Percentiles rank a stretch among this genome's conserved stretches.
Evolutionary conservation across 2,329 filamentous ascomycete species (phyloP).

Genomic region (Neonectria ditissima): DNA sequence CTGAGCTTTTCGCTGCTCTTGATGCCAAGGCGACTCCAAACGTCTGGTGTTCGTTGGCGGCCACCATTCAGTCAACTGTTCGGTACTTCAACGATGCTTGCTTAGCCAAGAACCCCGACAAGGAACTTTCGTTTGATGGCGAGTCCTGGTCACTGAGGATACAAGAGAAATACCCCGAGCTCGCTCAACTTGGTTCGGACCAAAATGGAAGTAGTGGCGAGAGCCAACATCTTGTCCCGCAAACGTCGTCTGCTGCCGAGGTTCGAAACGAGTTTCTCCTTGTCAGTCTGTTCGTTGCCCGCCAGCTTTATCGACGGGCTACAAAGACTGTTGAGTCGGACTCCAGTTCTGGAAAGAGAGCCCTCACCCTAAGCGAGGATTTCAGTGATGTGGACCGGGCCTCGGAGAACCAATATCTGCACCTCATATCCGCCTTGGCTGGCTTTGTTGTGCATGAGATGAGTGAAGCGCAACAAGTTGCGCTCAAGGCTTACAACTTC

Average conservation of each 20-base stretch:
- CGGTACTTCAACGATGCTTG: slow-evolving; percentile 58
- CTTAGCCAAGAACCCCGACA: slow-evolving; percentile 38
- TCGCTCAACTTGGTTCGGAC: slow-evolving; percentile 38
- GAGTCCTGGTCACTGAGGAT: slow-evolving; percentile 45
- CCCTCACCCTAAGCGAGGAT: slow-evolving; percentile 49
- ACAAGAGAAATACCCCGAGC: slow-evolving; percentile 44
- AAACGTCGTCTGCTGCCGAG: slow-evolving; percentile 42
- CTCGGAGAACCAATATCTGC: slow-evolving; percentile 51
- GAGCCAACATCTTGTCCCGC: slow-evolving; percentile 13
- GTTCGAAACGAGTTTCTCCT: slow-evolving; percentile 54
- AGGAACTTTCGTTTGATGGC: slow-evolving; percentile 32
- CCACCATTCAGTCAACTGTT: slow-evolving; percentile 51
- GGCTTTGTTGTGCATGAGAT: slow-evolving; percentile 53
- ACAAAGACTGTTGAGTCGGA: slow-evolving; percentile 47
- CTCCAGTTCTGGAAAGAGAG: slow-evolving; percentile 30
- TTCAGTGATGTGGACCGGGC: slow-evolving; percentile 44
- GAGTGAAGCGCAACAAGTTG: slow-evolving; percentile 51
- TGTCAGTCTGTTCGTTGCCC: slow-evolving; percentile 52
- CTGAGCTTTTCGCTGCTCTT: slow-evolving; percentile 53
- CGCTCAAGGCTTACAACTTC: slow-evolving; percentile 48
- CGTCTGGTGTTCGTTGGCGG: slow-evolving; percentile 54
- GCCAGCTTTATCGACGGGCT: slow-evolving; percentile 56
- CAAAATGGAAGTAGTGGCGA: background rate
- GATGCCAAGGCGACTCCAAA: slow-evolving; percentile 46
- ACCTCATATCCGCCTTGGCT: slow-evolving; percentile 52